Percentiles rank a stretch among this genome's conserved stretches.
Conservation (phyloP, 164 flowering plant genomes). For the Nelumbo lutea region DNA sequence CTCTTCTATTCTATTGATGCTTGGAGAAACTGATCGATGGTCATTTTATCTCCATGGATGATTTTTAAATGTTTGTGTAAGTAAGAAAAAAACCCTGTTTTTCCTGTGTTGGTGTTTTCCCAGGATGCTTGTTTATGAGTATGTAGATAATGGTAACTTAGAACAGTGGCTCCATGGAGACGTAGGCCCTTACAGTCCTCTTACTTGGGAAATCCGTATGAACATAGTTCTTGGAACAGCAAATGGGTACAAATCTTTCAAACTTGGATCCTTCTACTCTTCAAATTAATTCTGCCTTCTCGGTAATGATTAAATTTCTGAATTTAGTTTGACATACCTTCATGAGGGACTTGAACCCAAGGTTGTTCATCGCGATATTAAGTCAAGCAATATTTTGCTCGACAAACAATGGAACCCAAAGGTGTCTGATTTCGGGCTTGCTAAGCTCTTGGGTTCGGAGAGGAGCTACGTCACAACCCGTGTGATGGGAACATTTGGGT, state of each 20-base stretch:
- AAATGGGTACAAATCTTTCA: conserved; percentile 52
- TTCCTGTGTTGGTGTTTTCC: conserved; percentile 7
- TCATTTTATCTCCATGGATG: background rate
- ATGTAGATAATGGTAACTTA: conserved; percentile 76
- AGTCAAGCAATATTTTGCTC: conserved; percentile 82
- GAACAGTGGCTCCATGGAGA: conserved; percentile 93
- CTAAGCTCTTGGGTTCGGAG: conserved; percentile 80
- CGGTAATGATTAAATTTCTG: background rate
- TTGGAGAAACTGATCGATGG: background rate
- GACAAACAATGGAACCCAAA: conserved; percentile 78
- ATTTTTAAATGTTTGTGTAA: background rate
- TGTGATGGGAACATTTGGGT: conserved; percentile 97
- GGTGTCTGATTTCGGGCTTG: conserved; percentile 88
- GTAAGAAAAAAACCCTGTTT: background rate
- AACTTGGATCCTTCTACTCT: background rate
- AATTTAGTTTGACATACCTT: conserved; percentile 60
- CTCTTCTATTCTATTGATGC: background rate
- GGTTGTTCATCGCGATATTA: conserved; percentile 87
- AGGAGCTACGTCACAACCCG: conserved; percentile 82
- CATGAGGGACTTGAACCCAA: conserved; percentile 94
- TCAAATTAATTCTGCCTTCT: background rate
- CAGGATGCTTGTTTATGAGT: conserved; percentile 90
- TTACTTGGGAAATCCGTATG: conserved; percentile 82
- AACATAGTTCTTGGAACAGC: conserved; percentile 76
- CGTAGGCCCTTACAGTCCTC: conserved; percentile 64